phyloP scores from a whole-genome alignment of 139 green algal species.

The Ostreobium quekettii region DNA sequence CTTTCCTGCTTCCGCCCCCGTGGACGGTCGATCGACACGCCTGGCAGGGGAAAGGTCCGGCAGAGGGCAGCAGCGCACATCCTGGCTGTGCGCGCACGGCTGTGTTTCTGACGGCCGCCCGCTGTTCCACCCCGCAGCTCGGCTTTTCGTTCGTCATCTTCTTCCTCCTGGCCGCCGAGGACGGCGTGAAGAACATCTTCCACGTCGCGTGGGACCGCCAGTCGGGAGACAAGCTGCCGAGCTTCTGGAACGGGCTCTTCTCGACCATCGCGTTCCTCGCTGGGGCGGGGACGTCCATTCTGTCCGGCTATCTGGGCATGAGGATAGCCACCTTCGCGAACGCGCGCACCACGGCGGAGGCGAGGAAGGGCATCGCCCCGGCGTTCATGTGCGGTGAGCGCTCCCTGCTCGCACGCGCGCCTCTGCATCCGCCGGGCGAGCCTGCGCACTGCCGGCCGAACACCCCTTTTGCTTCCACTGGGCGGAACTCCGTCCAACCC shows the following conservation, averaged over 20 bases:
- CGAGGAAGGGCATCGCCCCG: conserved; percentile 84
- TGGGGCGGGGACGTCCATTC: conserved; percentile 79
- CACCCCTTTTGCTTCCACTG: neutral
- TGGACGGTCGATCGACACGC: too few species aligned
- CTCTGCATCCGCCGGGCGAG: neutral
- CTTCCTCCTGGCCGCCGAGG: conserved; percentile 75
- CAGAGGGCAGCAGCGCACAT: too few species aligned
- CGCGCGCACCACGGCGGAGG: conserved; percentile 85
- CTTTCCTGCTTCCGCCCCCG: too few species aligned
- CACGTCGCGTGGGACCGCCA: conserved; percentile 25
- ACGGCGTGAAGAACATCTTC: conserved; percentile 42
- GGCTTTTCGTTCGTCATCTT: conserved; percentile 89
- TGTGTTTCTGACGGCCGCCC: too few species aligned
- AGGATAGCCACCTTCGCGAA: conserved; percentile 97
- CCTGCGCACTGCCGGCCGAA: neutral
- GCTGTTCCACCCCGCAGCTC: too few species aligned
- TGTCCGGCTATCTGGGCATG: conserved; percentile 94
- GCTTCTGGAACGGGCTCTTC: conserved; percentile 81
- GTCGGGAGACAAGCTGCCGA: conserved; percentile 24
- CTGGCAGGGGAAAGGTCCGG: too few species aligned
- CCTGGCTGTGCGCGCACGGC: too few species aligned
- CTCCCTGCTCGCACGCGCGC: neutral
- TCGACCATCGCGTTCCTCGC: conserved; percentile 88
- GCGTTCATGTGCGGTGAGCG: conserved; percentile 81
- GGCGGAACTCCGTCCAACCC: too few species aligned